Percentiles rank a stretch among this genome's conserved stretches.
Conservation (phyloP, 495 filamentous ascomycete genomes). For the Penicillium taxi region DNA sequence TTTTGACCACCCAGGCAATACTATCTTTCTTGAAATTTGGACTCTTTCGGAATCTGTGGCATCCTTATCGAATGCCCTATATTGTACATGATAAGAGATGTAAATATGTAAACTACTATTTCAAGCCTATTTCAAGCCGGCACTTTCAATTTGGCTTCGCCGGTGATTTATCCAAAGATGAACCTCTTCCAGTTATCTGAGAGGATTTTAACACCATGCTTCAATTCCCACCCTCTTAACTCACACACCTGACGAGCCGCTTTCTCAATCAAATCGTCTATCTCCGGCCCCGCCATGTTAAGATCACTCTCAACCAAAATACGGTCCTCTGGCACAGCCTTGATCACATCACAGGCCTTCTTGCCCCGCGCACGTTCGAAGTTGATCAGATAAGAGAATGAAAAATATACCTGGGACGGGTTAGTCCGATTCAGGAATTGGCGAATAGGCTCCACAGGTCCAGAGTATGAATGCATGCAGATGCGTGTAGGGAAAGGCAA, state of each 20-base stretch:
- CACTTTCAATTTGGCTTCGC: no score
- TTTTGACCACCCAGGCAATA: no score
- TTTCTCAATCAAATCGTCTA: conserved; percentile 72
- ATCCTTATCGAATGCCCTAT: no score
- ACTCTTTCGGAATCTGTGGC: no score
- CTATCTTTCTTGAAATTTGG: no score
- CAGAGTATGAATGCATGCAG: conserved; percentile 91
- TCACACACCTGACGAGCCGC: conserved; percentile 64
- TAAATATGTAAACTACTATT: no score
- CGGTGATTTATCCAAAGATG: conserved; percentile 62
- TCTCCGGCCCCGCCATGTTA: conserved; percentile 71
- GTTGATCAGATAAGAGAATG: conserved; percentile 81
- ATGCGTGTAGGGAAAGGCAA: conserved; percentile 79
- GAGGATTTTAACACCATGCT: conserved; percentile 60
- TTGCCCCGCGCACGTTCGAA: conserved; percentile 48
- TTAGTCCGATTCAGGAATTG: conserved; percentile 71
- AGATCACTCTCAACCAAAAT: conserved; percentile 87
- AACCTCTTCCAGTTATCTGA: conserved; percentile 75
- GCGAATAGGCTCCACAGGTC: conserved; percentile 62
- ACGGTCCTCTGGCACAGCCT: conserved; percentile 63
- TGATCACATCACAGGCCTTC: conserved; percentile 58
- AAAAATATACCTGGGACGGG: conserved; percentile 76
- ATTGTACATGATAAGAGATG: no score
- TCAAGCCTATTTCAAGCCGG: no score
- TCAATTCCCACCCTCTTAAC: conserved; percentile 69